Evolutionary conservation across 2,329 filamentous ascomycete genomes (phyloP), one percentile per base, ranked within the genome.

Genomic region (Colletotrichum sp.): DNA sequence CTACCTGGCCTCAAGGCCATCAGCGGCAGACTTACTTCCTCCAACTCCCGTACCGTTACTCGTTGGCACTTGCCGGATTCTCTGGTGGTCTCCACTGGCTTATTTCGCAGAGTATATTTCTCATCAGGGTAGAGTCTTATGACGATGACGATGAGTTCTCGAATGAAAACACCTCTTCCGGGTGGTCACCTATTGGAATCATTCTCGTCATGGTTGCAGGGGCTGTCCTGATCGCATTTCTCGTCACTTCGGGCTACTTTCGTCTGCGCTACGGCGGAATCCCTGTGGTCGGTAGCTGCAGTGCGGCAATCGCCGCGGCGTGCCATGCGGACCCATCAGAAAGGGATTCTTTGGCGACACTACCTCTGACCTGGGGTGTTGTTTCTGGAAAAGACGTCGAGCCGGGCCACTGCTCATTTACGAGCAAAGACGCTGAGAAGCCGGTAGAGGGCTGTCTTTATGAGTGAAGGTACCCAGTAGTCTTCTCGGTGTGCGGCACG

Each of bases 131-230:
- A 4, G 39, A 67, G 5, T 2, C 6, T 2, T 34, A 34, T 2
- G 12, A 32, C 2, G 10, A 32, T 2, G 30, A 32, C 0, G 10
- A 2, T 32, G n/a, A n/a, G n/a, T n/a, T n/a, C 10, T 0, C 0
- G 10, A 5, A 32, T 2, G 0, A 32, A 12, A 32, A 0, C 10
- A 32, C 32, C 0, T 34, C 13, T 15, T 36, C 0, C 15, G 34
- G 15, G 3, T 36, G 34, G 34, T 36, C 34, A 0, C 34, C 34
- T 0, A 4, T 36, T 0, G 34, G 34, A 0, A 36, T 36, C 1
- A 36, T 36, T 8, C 4, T 8, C 0, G 34, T 36, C 1, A 8
- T 36, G 0, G 15, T 36, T 4, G 15, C 15, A 8, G 34, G 34
- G 7, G 3, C 3, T 8, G 15, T 16, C 0, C 34, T 36, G 1